Base-by-base conservation (phyloP, 1,284 basidiomycete genomes). In the Tilletia horrida region DNA sequence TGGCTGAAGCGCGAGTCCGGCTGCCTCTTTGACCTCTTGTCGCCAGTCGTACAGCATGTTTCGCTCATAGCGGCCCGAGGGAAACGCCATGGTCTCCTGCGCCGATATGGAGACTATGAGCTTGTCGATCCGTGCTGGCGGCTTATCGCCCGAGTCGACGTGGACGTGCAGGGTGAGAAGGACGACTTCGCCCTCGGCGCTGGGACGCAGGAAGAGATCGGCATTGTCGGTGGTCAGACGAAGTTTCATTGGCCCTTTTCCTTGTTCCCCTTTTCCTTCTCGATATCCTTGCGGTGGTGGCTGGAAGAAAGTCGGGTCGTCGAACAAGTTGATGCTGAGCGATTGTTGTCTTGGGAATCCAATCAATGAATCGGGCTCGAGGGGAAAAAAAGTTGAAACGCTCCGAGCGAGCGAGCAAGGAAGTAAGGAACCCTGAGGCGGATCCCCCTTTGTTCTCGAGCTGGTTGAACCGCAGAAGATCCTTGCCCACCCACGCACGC, bases 1-100 rank as follows among this genome's bases (percentile, higher is more conserved):
- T 13, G 55, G 55, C 55, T 31, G 29, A 27, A 59, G 23, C 27
- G 29, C 7, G 27, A 59, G 27, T 13, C 55, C 55, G 21, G 13
- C 14, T 16, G 55, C 55, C 29, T 59, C 55, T 13, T 13, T 18
- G 16, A 59, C 29, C 14, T 59, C 55, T 29, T 59, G 55, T 18
- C 18, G 29, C 55, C 55, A 59, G 14, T 59, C 27, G 55, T 31
- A 59, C 14, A 59, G 27, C 27, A 18, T 18, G 29, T 13, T 59
- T 29, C 35, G 55, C 55, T 59, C 55, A 29, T 59, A 59, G 2
- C 55, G 55, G 4, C 55, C 55, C 25, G 55, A 59, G 55, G 55
- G 55, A 27, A 59, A 59, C 16, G 55, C 55, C 55, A 59, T 59
- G 1, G 55, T 59, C 29, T 59, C 55, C 13, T 59, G 55, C 4